These are phyloP conservation scores for Tricholoma furcatifolium DNA, from an alignment of 768 basidiomycete genomes.

Conservation along the genomic window DNA sequence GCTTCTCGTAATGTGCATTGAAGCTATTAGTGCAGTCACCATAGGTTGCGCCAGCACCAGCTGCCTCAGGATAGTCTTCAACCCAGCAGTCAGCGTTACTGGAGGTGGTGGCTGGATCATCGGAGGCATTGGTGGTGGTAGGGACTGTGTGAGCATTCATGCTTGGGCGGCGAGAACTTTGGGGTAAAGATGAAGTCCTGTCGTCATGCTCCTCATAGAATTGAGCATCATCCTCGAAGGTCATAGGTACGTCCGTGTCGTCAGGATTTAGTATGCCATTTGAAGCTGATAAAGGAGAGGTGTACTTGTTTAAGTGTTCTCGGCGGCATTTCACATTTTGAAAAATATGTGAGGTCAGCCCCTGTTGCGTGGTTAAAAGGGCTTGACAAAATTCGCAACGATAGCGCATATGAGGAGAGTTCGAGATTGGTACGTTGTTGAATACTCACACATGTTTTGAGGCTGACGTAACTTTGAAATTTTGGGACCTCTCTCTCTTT, in stretches of 20 bases:
- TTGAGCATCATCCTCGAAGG: too few species aligned
- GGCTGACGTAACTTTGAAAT: background rate
- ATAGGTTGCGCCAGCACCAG: background rate
- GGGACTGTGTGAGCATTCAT: background rate
- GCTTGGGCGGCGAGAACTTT: background rate
- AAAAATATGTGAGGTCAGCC: conserved; percentile 2
- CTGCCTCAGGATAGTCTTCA: conserved; percentile 3
- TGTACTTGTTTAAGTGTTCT: conserved; percentile 1
- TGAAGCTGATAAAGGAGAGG: too few species aligned
- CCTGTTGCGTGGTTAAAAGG: background rate
- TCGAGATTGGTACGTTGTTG: background rate
- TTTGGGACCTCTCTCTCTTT: background rate
- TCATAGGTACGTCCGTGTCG: too few species aligned
- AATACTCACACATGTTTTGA: background rate
- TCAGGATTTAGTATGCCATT: background rate
- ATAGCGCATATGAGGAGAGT: background rate
- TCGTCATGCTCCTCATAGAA: too few species aligned
- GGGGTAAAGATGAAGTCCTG: too few species aligned
- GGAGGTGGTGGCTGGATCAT: background rate
- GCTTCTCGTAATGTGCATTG: background rate
- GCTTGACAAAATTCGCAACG: conserved; percentile 2
- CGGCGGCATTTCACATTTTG: background rate
- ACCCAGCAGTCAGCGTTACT: background rate
- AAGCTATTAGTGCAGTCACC: background rate
- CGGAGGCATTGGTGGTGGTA: background rate